phyloP scores from a whole-genome alignment of 352 stramenopile species.

The Globisporangium iwayamae region DNA sequence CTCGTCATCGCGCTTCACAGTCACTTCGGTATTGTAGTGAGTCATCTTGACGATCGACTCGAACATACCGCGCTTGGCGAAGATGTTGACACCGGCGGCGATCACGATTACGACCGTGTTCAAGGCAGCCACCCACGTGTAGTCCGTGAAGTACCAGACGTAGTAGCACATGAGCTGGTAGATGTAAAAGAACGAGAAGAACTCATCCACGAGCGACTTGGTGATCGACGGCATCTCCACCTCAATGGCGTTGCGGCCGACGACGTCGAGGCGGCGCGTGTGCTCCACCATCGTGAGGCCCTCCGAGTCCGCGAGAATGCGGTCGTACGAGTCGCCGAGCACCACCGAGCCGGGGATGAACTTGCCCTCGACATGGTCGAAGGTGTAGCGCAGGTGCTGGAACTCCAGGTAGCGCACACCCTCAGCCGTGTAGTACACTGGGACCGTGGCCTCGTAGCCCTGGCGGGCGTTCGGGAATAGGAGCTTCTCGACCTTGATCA shows the following conservation, averaged over 20 bases:
- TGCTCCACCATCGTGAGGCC: slow-evolving; percentile 42
- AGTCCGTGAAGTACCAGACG: slow-evolving; percentile 75
- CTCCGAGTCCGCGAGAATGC: slow-evolving; percentile 42
- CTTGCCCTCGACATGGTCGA: slow-evolving; percentile 37
- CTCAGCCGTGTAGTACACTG: slow-evolving; percentile 31
- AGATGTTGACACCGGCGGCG: slow-evolving; percentile 57
- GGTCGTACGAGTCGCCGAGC: slow-evolving; percentile 38
- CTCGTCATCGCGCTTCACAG: slow-evolving; percentile 49
- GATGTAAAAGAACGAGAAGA: slow-evolving; percentile 75
- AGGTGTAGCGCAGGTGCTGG: slow-evolving; percentile 62
- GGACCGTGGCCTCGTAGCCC: slow-evolving; percentile 51
- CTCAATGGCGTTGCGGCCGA: slow-evolving; percentile 59
- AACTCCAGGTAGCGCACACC: slow-evolving; percentile 49
- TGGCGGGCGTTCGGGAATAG: slow-evolving; percentile 38
- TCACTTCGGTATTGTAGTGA: slow-evolving; percentile 58
- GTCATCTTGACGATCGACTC: slow-evolving; percentile 58
- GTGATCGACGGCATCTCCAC: slow-evolving; percentile 56
- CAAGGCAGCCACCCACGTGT: slow-evolving; percentile 52
- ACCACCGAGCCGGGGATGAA: slow-evolving; percentile 54
- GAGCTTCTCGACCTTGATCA: slow-evolving; percentile 46
- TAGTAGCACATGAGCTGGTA: slow-evolving; percentile 88
- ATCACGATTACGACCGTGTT: slow-evolving; percentile 64
- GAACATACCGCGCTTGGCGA: slow-evolving; percentile 59
- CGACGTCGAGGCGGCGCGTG: slow-evolving; percentile 35
- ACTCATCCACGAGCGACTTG: slow-evolving; percentile 54